phyloP scores from a whole-genome alignment of 371 early-diverging fungal species.

The Rhizomucor pusillus region DNA sequence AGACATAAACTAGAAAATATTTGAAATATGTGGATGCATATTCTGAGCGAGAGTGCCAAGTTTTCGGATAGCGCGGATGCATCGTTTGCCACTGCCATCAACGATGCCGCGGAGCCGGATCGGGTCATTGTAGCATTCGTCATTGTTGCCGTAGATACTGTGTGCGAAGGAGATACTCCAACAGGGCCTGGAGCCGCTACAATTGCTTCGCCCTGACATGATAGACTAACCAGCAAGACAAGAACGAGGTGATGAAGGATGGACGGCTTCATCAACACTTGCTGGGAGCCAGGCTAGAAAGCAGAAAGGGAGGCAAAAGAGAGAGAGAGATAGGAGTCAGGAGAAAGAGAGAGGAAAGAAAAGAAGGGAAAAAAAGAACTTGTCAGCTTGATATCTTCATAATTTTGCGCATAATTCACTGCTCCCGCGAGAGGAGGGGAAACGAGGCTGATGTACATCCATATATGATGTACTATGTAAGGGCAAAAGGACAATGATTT shows the following conservation, averaged over 20 bases:
- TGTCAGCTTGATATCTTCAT: no score
- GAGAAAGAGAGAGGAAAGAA: background rate
- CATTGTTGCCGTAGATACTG: background rate
- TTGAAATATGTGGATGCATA: conserved; percentile 46
- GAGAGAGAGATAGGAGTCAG: no score
- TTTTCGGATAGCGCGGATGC: background rate
- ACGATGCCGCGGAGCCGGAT: conserved; percentile 18
- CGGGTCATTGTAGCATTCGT: conserved; percentile 6
- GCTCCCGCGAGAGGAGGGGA: no score
- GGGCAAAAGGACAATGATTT: no score
- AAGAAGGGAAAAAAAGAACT: background rate
- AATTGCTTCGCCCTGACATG: no score
- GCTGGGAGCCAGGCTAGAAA: conserved; percentile 51
- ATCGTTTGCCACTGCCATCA: background rate
- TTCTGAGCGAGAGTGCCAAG: conserved; percentile 17
- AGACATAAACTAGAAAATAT: conserved; percentile 50
- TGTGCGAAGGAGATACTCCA: background rate
- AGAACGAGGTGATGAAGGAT: conserved; percentile 30
- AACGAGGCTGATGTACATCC: background rate
- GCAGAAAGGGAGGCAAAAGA: no score
- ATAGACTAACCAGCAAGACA: conserved; percentile 21
- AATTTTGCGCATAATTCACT: no score
- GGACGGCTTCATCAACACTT: conserved; percentile 44
- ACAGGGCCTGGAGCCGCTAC: no score
- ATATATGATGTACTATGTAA: no score